Conservation (phyloP, 306 rosid genomes). For the Comarum palustre region DNA sequence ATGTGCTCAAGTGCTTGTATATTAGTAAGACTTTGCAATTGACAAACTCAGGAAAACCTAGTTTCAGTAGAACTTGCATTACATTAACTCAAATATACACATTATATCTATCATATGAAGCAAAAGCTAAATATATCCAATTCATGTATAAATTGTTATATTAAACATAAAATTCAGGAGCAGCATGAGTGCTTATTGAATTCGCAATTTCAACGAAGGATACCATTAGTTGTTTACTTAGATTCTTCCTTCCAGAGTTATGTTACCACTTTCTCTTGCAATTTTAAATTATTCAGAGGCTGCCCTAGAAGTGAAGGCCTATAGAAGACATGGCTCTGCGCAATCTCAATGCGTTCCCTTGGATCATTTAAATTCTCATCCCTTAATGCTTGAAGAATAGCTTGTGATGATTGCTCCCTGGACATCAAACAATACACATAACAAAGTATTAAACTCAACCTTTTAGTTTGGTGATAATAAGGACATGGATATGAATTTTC, state of each 20-base stretch:
- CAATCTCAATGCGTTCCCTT: constrained; percentile 84
- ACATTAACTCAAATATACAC: not conserved
- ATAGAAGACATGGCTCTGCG: constrained; percentile 86
- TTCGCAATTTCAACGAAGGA: constrained; percentile 11
- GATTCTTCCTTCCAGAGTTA: constrained; percentile 20
- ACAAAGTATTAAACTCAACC: not conserved
- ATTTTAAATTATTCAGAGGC: constrained; percentile 36
- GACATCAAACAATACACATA: constrained; percentile 20
- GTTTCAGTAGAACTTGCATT: not conserved
- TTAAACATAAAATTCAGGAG: constrained; percentile 14
- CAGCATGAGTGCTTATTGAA: constrained; percentile 12
- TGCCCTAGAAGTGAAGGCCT: constrained; percentile 85
- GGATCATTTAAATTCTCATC: constrained; percentile 92
- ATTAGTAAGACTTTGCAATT: not conserved
- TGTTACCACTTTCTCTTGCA: constrained; percentile 28
- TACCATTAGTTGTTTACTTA: constrained; percentile 1
- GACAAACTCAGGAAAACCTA: not conserved
- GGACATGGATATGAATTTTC: not conserved
- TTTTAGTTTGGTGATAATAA: not conserved
- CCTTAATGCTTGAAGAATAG: constrained; percentile 79
- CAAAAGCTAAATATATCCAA: constrained; percentile 1
- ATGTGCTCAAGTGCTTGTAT: not conserved
- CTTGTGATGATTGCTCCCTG: constrained; percentile 79
- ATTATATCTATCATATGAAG: not conserved
- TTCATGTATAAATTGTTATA: not conserved